Conservation (phyloP, 352 stramenopile species). For the Phytopythium oedochilum region DNA sequence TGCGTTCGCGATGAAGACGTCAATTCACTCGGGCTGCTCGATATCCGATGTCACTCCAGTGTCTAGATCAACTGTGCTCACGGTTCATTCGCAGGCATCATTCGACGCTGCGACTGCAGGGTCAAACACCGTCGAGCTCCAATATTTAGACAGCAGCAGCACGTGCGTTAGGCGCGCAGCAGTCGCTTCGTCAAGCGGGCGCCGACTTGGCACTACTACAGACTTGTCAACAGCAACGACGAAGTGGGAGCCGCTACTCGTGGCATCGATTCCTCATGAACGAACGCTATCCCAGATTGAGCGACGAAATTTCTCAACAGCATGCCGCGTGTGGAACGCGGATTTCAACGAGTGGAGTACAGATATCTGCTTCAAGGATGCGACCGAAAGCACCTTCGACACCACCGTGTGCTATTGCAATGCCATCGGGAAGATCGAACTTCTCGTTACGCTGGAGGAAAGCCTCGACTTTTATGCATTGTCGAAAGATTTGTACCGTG, state of each 20-base stretch:
- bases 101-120: conserved; percentile 13
- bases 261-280: conserved; percentile 42
- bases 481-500: conserved; percentile 46
- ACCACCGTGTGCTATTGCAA: conserved; percentile 59
- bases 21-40: conserved; percentile 36
- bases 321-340: conserved; percentile 50
- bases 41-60: conserved; percentile 35
- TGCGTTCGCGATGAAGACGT: conserved; percentile 28
- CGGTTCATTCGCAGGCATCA: conserved; percentile 32
- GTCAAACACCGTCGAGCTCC: conserved; percentile 12
- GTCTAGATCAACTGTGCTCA: conserved; percentile 37
- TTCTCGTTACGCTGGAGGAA: conserved; percentile 62
- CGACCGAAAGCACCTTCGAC: conserved; percentile 22
- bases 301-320: conserved; percentile 54
- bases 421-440: conserved; percentile 35
- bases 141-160: conserved; percentile 28
- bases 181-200: conserved; percentile 5
- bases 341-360: conserved; percentile 26
- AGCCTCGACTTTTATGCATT: conserved; percentile 58
- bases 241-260: conserved; percentile 36
- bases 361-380: conserved; percentile 63
- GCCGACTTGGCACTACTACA: conserved; percentile 2
- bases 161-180: conserved; percentile 30
- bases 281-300: conserved; percentile 37
- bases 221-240: not conserved